These are phyloP conservation scores for Tetrahymena thermophila DNA, from an alignment of 73 alveolate species.

Conservation along the genomic window DNA sequence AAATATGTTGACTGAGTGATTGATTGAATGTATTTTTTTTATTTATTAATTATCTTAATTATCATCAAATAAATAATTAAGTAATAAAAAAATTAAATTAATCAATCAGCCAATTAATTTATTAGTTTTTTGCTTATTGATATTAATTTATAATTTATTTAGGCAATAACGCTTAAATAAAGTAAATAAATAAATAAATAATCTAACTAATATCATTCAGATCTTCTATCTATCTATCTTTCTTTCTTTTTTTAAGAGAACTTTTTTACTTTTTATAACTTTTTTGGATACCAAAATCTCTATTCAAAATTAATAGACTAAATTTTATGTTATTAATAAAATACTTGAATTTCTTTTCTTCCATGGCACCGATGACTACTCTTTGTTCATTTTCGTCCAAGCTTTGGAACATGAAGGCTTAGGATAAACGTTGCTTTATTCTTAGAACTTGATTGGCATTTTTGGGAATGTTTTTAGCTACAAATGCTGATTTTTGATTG, in stretches of 20 bases:
- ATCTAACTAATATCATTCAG: not conserved
- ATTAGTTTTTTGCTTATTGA: not conserved
- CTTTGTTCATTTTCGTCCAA: constrained; percentile 83
- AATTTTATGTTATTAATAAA: not conserved
- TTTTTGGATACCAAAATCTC: not conserved
- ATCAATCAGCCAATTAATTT: not conserved
- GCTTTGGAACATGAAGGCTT: constrained; percentile 74
- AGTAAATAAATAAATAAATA: too few species aligned
- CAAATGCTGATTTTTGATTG: constrained; percentile 68
- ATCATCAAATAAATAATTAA: too few species aligned
- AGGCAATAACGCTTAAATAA: not conserved
- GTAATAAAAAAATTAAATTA: too few species aligned
- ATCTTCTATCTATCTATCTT: not conserved
- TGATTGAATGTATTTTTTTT: too few species aligned
- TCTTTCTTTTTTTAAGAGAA: not conserved
- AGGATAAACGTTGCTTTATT: constrained; percentile 63
- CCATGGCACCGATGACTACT: constrained; percentile 91
- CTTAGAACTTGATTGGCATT: constrained; percentile 51
- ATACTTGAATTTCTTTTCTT: constrained; percentile 72
- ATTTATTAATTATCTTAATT: too few species aligned
- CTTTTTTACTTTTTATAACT: not conserved
- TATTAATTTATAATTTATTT: too few species aligned
- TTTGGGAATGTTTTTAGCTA: constrained; percentile 59
- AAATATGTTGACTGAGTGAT: not conserved
- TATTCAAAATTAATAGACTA: not conserved